Base-by-base conservation (phyloP, 179 eudicot genomes). In the Nepenthes alata region DNA sequence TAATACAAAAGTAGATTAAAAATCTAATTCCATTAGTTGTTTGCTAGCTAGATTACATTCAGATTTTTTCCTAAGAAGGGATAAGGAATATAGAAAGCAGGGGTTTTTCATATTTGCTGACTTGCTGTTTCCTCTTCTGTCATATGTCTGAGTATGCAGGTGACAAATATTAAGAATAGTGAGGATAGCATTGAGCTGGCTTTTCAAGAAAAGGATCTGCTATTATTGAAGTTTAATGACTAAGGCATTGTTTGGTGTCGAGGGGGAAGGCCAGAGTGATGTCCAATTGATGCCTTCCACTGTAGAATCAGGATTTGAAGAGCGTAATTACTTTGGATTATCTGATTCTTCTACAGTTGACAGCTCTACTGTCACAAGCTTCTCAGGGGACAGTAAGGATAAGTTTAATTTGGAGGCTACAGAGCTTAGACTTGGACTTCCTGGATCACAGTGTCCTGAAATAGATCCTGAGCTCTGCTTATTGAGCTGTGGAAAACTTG, bases 401-500 rank as follows among this genome's bases (percentile, higher is more conserved):
- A 78, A 83, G 59, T 63, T 85, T 35, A 88, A 91, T 71, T 65
- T 91, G 63, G 88, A 78, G 76, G 97, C 95, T 70, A 90, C 95
- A 13, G 95, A 90, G 69, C 68, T 90, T 36, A 91, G 96, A 67
- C 90, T 91, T 8, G 97, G 97, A 48, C 85, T 88, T 41, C 97
- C 96, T 12, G 97, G 96, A 48, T 88, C 96, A 35, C 94, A 81
- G 58, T 91, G 96, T 34, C 97, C 97, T 14, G 83, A 76, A 54
- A 75, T 90, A 50, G 89, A 79, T 63, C 63, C 81, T 9, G 83
- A 73, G 38, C 68, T 67, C 57, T 63, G 69, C 69, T 69, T 74
- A 41, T 37, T 66, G 65, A 73, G 75, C 70, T 65, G 81, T 2
- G 67, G 73, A 3, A 84, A 78, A 66, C 75, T 84, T 8, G 95